Conservation (phyloP, 805 yeast genomes). For the Metschnikowia noctiluminum region DNA sequence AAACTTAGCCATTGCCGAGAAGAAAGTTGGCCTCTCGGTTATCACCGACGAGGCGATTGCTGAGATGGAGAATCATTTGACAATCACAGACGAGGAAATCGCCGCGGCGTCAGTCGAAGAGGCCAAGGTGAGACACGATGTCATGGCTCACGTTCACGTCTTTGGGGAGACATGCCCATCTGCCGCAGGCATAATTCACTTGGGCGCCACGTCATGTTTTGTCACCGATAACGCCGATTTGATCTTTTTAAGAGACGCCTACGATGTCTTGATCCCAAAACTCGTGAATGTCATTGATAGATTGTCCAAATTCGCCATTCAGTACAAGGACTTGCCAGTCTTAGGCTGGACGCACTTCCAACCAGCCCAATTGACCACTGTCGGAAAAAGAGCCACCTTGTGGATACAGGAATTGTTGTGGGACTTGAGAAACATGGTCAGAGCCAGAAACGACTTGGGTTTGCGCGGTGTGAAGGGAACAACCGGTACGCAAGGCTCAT, state of each 20-base stretch:
- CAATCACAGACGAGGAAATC: conserved; percentile 89
- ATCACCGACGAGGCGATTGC: conserved; percentile 89
- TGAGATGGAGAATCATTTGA: conserved; percentile 75
- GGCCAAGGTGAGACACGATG: conserved; percentile 98
- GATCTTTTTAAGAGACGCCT: conserved; percentile 93
- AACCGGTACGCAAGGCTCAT: conserved; percentile 98
- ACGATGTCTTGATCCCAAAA: conserved; percentile 89
- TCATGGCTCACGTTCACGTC: conserved; percentile 98
- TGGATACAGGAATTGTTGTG: conserved; percentile 97
- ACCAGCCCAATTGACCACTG: conserved; percentile 98
- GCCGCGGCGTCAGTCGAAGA: conserved; percentile 87
- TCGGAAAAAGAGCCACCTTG: conserved; percentile 95
- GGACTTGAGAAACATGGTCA: conserved; percentile 93
- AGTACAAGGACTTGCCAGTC: conserved; percentile 93
- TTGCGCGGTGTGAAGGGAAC: conserved; percentile 98
- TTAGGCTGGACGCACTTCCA: conserved; percentile 99
- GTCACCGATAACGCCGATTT: conserved; percentile 98
- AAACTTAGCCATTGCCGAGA: conserved; percentile 92
- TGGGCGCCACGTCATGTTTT: conserved; percentile 97
- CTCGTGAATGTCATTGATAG: conserved; percentile 94
- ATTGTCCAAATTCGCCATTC: conserved; percentile 79
- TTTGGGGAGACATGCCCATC: conserved; percentile 91
- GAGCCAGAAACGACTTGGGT: conserved; percentile 96
- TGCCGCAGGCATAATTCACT: conserved; percentile 96
- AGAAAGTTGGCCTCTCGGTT: conserved; percentile 80